phyloP scores from a whole-genome alignment of 208 protist genomes.

The Trichomonas gallinae region DNA sequence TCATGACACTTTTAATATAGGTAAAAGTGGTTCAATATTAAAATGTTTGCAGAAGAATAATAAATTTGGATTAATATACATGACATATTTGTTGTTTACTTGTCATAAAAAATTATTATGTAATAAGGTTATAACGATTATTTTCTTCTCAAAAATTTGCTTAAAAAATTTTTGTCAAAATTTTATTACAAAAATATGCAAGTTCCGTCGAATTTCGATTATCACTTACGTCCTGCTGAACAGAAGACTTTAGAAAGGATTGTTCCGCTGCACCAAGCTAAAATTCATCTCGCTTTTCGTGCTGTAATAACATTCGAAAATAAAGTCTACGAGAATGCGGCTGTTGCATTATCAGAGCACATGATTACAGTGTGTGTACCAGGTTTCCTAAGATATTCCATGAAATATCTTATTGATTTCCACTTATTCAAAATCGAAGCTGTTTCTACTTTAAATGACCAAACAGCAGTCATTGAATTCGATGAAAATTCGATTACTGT shows the following conservation, averaged over 20 bases:
- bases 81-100: no score
- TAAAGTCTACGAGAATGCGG: not conserved
- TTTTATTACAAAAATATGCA: not conserved
- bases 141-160: not conserved
- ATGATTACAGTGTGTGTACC: not conserved
- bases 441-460: not conserved
- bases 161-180: not conserved
- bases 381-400: not conserved
- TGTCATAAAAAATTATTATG: no score
- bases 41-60: no score
- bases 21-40: no score
- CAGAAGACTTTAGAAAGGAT: not conserved
- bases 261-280: not conserved
- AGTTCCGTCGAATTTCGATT: not conserved
- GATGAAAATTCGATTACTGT: not conserved
- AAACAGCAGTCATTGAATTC: not conserved
- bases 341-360: not conserved
- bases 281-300: constrained; percentile 7
- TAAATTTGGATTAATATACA: no score
- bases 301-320: not conserved
- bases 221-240: not conserved
- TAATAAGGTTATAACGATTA: no score
- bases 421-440: not conserved
- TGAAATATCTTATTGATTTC: not conserved
- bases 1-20: no score